These are phyloP conservation scores for Garcia nutans DNA, from an alignment of 345 rosid species.

Conservation along the genomic window DNA sequence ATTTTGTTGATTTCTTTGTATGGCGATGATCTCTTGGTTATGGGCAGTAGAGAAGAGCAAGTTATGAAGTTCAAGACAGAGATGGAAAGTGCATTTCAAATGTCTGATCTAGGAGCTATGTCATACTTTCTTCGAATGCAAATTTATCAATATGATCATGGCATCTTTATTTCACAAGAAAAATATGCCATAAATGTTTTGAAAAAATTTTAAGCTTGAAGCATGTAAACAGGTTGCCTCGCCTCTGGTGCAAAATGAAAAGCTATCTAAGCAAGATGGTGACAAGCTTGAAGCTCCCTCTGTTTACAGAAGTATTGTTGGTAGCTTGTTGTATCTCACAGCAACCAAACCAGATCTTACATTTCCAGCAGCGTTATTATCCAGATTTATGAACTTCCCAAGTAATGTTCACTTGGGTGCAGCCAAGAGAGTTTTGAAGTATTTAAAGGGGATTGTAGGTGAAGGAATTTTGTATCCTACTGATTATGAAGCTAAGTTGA, in stretches of 20 bases:
- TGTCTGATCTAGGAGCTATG: not conserved
- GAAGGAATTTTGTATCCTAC: not conserved
- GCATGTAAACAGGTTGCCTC: not conserved
- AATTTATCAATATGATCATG: not conserved
- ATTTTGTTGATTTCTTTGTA: not conserved
- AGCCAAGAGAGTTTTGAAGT: not conserved
- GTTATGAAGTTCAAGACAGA: not conserved
- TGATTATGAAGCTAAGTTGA: not conserved
- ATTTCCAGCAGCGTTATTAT: not conserved
- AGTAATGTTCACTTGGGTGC: not conserved
- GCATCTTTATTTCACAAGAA: not conserved
- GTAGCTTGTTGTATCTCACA: not conserved
- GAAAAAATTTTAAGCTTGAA: not conserved
- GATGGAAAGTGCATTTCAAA: not conserved
- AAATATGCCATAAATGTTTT: not conserved
- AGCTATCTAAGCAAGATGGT: not conserved
- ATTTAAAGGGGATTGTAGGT: not conserved
- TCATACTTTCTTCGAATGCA: not conserved
- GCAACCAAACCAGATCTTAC: not conserved
- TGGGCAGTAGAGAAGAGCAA: not conserved
- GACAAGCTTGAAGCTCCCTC: not conserved
- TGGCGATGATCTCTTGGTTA: not conserved
- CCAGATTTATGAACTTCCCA: not conserved
- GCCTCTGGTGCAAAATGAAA: not conserved
- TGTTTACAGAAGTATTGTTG: not conserved